These are phyloP conservation scores for Lomentospora prolificans DNA, from an alignment of 2,329 filamentous ascomycete genomes.

Conservation along the genomic window DNA sequence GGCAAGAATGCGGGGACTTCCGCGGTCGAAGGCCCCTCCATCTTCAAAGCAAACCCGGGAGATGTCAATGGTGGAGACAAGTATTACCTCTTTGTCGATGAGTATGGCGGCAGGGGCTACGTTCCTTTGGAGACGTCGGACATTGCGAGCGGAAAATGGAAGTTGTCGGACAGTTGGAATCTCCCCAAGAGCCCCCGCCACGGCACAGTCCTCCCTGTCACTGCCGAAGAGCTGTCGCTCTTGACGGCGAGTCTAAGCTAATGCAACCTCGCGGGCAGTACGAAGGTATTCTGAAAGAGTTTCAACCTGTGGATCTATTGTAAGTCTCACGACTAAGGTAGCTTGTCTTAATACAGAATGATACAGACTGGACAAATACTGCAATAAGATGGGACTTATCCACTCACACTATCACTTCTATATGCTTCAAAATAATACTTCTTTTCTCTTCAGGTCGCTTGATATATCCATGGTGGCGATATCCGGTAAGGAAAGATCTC, in stretches of 20 bases:
- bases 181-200: conserved; percentile 41
- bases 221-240: conserved; percentile 29
- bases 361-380: too few relatives aligned
- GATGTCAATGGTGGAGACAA: conserved; percentile 39
- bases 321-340: too few relatives aligned
- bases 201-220: conserved; percentile 42
- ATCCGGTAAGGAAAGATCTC: too few relatives aligned
- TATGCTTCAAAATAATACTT: too few relatives aligned
- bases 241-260: neutral
- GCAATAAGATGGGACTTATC: too few relatives aligned
- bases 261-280: neutral
- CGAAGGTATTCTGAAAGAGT: neutral
- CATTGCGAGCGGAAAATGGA: conserved; percentile 38
- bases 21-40: conserved; percentile 40
- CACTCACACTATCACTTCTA: too few relatives aligned
- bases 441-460: too few relatives aligned
- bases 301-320: too few relatives aligned
- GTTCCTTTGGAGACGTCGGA: conserved; percentile 41
- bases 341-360: too few relatives aligned
- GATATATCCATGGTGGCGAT: too few relatives aligned
- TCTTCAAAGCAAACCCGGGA: conserved; percentile 38
- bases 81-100: conserved; percentile 46
- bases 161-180: conserved; percentile 31
- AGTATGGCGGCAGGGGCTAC: conserved; percentile 40
- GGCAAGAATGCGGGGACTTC: conserved; percentile 36